Base-by-base conservation (phyloP, 2,329 filamentous ascomycete species). In the Tetracladium maxilliforme region DNA sequence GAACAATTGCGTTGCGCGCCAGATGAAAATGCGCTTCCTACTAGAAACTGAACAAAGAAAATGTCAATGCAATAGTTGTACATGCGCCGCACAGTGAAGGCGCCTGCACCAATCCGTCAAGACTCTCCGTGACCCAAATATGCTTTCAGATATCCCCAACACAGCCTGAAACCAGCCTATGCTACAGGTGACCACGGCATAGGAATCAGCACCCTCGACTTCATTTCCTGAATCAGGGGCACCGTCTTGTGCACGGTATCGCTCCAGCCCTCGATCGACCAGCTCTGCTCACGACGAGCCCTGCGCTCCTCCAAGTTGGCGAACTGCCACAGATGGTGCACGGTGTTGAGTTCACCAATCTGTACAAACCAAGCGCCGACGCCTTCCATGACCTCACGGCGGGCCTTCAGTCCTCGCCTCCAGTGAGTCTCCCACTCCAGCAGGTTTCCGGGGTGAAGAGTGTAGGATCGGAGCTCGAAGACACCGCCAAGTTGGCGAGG, bases 391-490 rank as follows among this genome's bases (percentile, higher is more conserved):
- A 95, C 87, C 54, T 95, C 84, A 24, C 84, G 71, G 25, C 90
- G 71, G 3, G 90, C 90, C 52, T 81, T 80, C 27, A 98, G 66
- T 14, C 90, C 90, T 35, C 82, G 74, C 32, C 92, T 70, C 90
- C 90, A 98, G 55, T 98, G 90, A 20, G 82, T 92, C 64, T 98
- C 90, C 90, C 90, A 98, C 55, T 98, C 90, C 6, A 98, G 67
- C 21, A 98, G 64, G 49, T 94, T 94, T 21, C 90, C 90, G 0
- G 90, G 90, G 47, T 94, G 83, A 13, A 98, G 67, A 5, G 84
- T 94, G 59, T 98, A 98, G 3, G 90, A 94, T 26, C 90, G 81
- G 17, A 98, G 66, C 58, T 98, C 90, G 47, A 98, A 98, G 21
- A 98, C 55, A 22, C 90, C 90, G 28, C 90, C 90, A 1, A 98